Evolutionary conservation across 768 basidiomycete genomes (phyloP), one percentile per base, ranked within the genome.

Genomic region (Favolaschia claudopus): DNA sequence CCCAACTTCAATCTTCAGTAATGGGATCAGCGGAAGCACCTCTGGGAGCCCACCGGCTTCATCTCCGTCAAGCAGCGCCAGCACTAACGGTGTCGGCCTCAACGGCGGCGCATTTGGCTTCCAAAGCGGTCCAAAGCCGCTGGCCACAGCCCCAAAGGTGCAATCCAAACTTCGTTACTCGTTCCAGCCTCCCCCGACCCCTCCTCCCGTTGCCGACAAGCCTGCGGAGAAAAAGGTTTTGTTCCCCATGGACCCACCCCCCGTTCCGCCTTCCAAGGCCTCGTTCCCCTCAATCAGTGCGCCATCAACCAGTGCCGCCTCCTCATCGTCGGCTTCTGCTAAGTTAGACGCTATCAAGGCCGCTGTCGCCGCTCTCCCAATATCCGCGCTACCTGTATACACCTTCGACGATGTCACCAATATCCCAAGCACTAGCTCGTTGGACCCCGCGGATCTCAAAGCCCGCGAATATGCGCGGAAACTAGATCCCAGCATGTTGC

Each of bases 101-200:
- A 34, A 28, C 20, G n/a, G n/a, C n/a, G 22, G 38, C 15, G 36
- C 17, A 17, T 49, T 60, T 27, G 52, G 66, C 61, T 50, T 68
- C 70, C 19, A 62, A 40, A 43, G 63, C 48, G 46, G 54, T 28
- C 55, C 60, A 46, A 44, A 70, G 60, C 48, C 65, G 64, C 48
- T 54, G 64, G 24, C 78, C 25, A 74, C 75, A 28, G 81, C 82
- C 9, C 91, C 91, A 1, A 90, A 87, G 68, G 89, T 90, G 53
- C 90, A 91, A 2, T 92, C 91, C 57, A 92, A 92, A 68, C 78
- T 93, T 55, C 84, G 91, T 25, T 89, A 81, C 65, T 69, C 76
- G 13, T 65, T 74, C 28, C 54, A 72, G n/a, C 55, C 72, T 17
- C 64, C 74, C 2, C 63, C 74, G 25, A 63, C 73, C 17, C 66